Evolutionary conservation across 768 basidiomycete genomes (phyloP), one percentile per base, ranked within the genome.

Genomic region (Dacryopinax spathularia): DNA sequence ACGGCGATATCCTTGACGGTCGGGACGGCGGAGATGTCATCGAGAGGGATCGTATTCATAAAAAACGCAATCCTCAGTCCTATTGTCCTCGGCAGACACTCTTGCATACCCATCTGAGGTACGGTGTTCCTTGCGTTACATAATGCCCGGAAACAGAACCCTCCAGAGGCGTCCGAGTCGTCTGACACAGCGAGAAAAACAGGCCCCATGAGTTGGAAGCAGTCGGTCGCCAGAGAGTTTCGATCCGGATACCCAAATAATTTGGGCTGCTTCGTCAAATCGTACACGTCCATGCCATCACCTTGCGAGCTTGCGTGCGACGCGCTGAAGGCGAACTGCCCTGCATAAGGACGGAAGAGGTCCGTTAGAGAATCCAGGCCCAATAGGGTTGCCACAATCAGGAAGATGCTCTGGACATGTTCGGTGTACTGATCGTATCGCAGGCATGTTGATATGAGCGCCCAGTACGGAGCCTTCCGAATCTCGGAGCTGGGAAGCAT

Each of bases 381-480:
- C 56, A 98, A 77, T 7, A 86, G 78, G 60, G 76, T 71, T 0
- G 89, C 81, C 22, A 88, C 84, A 6, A 83, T 83, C 16, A 68
- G 69, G 35, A 97, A 75, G 36, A 88, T 77, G 7, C 25, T 56
- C 25, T 56, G 69, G 64, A 75, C 68, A 73, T 78, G 74, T 43
- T 75, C 76, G 67, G 60, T 70, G 60, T 63, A 66, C 39, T 66
- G 66, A 18, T 69, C 70, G 66, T 78, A 37, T 73, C 66, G 77
- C 66, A 76, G 68, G 72, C 81, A 82, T 5, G 82, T 81, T 72
- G 94, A 91, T 65, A 97, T 76, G 60, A 98, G 71, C 72, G 95
- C 87, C 84, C 88, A 93, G 70, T 95, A 92, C 1, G 91, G 81
- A 2, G 85, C 88, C 16, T 90, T 83, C 29, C 94, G 81, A 22